A percentile compares a stretch with the other conserved stretches of the same genome.
Conservation (phyloP, 2,329 filamentous ascomycete species). For the Fusarium fracticaudum region DNA sequence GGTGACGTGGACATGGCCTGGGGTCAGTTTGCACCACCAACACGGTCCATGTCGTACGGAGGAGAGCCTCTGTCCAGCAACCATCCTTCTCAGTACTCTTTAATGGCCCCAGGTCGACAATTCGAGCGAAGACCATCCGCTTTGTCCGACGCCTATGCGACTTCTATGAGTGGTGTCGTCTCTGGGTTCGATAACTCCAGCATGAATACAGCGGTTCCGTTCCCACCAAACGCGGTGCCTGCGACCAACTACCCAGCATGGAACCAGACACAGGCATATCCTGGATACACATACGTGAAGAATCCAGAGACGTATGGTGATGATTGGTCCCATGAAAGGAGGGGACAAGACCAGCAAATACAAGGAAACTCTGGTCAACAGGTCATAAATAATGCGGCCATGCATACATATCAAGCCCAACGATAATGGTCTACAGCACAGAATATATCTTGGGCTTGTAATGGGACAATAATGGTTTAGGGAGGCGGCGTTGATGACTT, state of each 20-base stretch:
- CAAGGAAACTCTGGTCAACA: conserved; percentile 25
- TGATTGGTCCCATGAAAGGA: conserved; percentile 48
- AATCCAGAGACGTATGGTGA: conserved; percentile 48
- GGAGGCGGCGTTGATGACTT: not conserved
- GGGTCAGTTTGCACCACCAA: conserved; percentile 53
- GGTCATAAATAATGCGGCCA: conserved; percentile 3
- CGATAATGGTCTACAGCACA: not conserved
- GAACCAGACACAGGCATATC: conserved; percentile 53
- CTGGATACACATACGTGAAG: conserved; percentile 49
- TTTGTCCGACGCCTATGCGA: conserved; percentile 57
- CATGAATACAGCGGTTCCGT: conserved; percentile 42
- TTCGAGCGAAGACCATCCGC: conserved; percentile 56
- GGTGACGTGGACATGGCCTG: conserved; percentile 56
- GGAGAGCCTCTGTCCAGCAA: conserved; percentile 52
- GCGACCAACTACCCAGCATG: conserved; percentile 54
- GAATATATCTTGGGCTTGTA: not conserved
- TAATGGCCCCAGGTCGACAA: conserved; percentile 50
- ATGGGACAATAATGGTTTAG: not conserved
- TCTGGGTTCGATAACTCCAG: conserved; percentile 50
- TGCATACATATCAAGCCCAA: conserved; percentile 25
- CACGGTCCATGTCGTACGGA: conserved; percentile 60
- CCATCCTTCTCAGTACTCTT: conserved; percentile 52
- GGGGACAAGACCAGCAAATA: conserved; percentile 11
- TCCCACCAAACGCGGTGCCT: conserved; percentile 52
- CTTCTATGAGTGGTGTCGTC: conserved; percentile 51